These are phyloP conservation scores for Cordyceps farinosa DNA, from an alignment of 2,329 filamentous ascomycete genomes.

Conservation along the genomic window DNA sequence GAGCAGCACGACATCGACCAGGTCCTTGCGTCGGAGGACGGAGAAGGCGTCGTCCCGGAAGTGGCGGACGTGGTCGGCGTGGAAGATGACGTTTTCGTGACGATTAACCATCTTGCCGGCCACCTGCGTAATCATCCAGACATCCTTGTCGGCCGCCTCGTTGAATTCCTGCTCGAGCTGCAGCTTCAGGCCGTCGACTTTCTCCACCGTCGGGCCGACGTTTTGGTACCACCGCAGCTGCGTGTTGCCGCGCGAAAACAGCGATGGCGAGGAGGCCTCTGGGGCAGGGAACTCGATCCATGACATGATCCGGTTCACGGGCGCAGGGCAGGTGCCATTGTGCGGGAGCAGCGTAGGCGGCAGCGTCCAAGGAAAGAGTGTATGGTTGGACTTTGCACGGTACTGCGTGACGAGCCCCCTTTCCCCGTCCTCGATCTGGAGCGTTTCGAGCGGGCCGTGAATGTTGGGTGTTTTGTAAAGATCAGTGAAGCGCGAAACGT, in stretches of 20 bases:
- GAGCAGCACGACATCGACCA: slow-evolving; percentile 69
- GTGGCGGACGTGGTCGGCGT: slow-evolving; percentile 70
- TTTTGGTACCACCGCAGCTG: slow-evolving; percentile 29
- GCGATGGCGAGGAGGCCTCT: slow-evolving; percentile 35
- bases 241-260: slow-evolving; percentile 21
- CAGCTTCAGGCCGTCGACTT: slow-evolving; percentile 56
- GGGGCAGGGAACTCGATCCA: slow-evolving; percentile 57
- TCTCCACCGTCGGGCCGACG: slow-evolving; percentile 44
- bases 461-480: slow-evolving; percentile 72
- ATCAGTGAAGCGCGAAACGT: slow-evolving; percentile 80
- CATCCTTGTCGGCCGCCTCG: slow-evolving; percentile 36
- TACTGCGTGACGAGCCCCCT: slow-evolving; percentile 37
- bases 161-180: slow-evolving; percentile 64
- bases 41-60: slow-evolving; percentile 82
- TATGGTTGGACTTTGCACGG: slow-evolving; percentile 68
- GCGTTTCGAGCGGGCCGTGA: slow-evolving; percentile 43
- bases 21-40: slow-evolving; percentile 66
- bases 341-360: slow-evolving; percentile 69
- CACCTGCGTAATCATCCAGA: slow-evolving; percentile 74
- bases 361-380: slow-evolving; percentile 90
- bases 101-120: slow-evolving; percentile 78
- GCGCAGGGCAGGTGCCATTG: slow-evolving; percentile 72
- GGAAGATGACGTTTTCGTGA: slow-evolving; percentile 81
- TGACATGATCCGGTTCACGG: slow-evolving; percentile 68
- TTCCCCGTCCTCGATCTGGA: slow-evolving; percentile 46